Base-by-base conservation (phyloP, 140 eudicot species). In the Oenanthe javanica region DNA sequence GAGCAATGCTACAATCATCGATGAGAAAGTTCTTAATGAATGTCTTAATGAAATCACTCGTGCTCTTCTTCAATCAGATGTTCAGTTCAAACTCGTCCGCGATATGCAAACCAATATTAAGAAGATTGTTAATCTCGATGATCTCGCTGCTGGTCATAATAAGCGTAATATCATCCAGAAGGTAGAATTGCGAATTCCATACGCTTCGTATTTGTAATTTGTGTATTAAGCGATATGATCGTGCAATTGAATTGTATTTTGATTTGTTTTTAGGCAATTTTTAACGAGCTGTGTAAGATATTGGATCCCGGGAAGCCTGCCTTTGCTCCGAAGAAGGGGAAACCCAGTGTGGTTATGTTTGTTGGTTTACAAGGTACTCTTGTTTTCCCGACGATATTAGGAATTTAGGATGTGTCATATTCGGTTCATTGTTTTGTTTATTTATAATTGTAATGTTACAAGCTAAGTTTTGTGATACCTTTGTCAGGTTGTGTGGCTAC, bases 1-100 rank as follows among this genome's bases (percentile, higher is more conserved):
- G 99, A 94, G 99, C 97, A 92, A 94, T 82, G 99, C 99, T 42
- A 94, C 99, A 16, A 94, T 94, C 86, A 90, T 94, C 84, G 99
- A 94, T 47, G 99, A 94, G 85, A 92, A 90, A 85, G 99, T 94
- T 19, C 87, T 94, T 15, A 92, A 88, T 27, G 97, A 89, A 0
- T 94, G 99, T 82, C 88, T 94, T n/a, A 94, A 94, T 55, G 97
- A 92, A 82, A 94, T 94, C 83, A 89, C 95, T 5, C 93, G 99
- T 18, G 99, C 99, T 61, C 97, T 95, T 21, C 93, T 92, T 43
- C 97, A 95, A 54, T 80, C 99, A 84, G 99, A 95, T 88, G 99
- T 95, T 0, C 97, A 92, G 75, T 89, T 95, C 86, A 88, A 89
- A 83, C 99, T 95, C 47, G 95, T 95, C 40, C 84, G 90, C 14